Base-by-base conservation (phyloP, 768 basidiomycete species). In the Hericium rajendrae region DNA sequence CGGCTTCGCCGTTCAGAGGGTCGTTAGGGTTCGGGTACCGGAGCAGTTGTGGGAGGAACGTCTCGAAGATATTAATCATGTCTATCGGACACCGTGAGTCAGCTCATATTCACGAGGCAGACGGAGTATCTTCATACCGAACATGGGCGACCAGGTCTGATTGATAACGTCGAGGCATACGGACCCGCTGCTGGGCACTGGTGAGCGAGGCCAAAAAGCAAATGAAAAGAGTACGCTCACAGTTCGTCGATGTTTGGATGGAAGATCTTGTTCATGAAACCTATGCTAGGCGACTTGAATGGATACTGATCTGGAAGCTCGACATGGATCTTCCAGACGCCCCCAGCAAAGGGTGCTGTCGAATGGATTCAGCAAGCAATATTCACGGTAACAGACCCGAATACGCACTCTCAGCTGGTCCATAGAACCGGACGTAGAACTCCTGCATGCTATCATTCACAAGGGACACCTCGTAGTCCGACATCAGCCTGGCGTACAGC, bases 211-310 rank as follows among this genome's bases (percentile, higher is more conserved):
- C 18, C 18, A 49, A 24, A 39, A 53, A 64, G 56, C 65, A 58
- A 51, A 15, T 51, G 55, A 57, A 48, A n/a, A 43, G 38, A 41
- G 32, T 56, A 51, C 56, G 59, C 59, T 68, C 70, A 97, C 88
- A 97, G 76, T 72, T 99, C 97, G 73, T 99, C 97, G 67, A 99
- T 99, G 68, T 99, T 99, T 18, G 97, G 97, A 66, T 98, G 97
- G 70, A 97, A 98, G 71, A 99, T 97, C 87, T 97, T 97, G 82
- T 99, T 99, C 92, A 97, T 94, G 74, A 99, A 99, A 2, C 97
- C 97, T 64, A 99, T 99, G 68, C 91, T 94, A 5, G 97, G 97
- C 28, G 92, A 95, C 73, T 98, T 98, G 83, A 88, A 99, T 2
- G 97, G 97, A 69, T 98, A 99, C 71, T 97, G 93, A 62, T 97